Base-by-base conservation (phyloP, 2,329 filamentous ascomycete species). In the Emericellopsis cladophorae region DNA sequence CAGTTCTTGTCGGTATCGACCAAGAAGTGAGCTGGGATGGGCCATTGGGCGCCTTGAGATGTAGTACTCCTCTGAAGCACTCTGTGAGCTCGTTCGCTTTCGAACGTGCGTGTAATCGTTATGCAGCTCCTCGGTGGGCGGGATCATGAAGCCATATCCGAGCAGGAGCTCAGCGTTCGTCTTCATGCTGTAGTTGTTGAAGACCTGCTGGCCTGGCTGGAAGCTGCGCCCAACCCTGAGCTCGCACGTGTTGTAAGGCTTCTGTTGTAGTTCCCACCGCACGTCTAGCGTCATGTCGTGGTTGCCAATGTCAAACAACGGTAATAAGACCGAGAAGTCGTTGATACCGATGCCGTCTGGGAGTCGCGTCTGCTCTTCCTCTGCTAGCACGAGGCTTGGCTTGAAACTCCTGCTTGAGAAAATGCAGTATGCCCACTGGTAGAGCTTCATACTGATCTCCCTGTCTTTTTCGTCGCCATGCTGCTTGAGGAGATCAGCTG, bases 141-240 rank as follows among this genome's bases (percentile, higher is more conserved):
- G 66, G 0, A 80, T 52, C 46, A 73, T 65, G 51, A 81, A 81
- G 3, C 76, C 76, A 50, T 82, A 82, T 0, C 70, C 76, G 2
- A 81, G 60, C 1, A 82, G 64, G 21, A 82, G 61, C 59, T 85
- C 80, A 44, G 79, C 81, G 50, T 87, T 88, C 7, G 81, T 84
- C 57, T 85, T 84, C 51, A 64, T 56, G 24, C 82, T 82, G 52
- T 88, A 88, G 55, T 84, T 86, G 61, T 85, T 84, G 51, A 68
- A 79, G 21, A 78, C 57, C 48, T 78, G 73, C 24, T 74, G 56
- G 0, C 78, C 76, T 0, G 73, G 59, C 5, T 47, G 38, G 48
- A 79, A 70, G 1, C 49, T 45, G 42, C 64, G 60, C 15, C 52
- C 54, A 8, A 66, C 64, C 14, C 56, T 51, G 9, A 79, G 61